These are phyloP conservation scores for Flaveria robusta DNA, from an alignment of 129 eudicot genomes.

Conservation along the genomic window DNA sequence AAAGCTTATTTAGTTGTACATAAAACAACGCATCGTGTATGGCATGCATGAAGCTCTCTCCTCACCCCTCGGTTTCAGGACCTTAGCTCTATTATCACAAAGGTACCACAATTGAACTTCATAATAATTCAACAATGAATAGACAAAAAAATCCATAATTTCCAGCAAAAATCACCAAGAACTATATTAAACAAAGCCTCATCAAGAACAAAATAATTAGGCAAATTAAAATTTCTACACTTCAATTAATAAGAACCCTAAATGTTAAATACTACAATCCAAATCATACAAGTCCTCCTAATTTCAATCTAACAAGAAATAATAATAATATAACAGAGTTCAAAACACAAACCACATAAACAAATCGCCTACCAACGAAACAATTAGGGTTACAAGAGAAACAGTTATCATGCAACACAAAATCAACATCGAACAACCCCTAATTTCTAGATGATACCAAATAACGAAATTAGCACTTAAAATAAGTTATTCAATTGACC, in stretches of 20 bases:
- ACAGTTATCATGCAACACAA: neutral
- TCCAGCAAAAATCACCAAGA: neutral
- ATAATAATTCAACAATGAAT: neutral
- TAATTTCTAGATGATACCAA: too few species aligned
- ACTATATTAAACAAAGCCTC: neutral
- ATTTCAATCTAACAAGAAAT: neutral
- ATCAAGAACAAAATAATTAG: neutral
- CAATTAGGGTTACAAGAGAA: neutral
- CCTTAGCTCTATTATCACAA: neutral
- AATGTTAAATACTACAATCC: neutral
- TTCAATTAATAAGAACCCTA: neutral
- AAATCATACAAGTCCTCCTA: neutral
- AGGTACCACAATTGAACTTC: neutral
- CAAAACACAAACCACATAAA: neutral
- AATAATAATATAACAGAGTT: neutral
- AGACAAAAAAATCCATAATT: neutral
- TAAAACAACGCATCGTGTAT: too few species aligned
- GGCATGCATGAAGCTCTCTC: too few species aligned
- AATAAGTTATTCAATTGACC: constrained; percentile 41
- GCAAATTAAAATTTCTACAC: neutral
- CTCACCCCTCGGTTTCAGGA: too few species aligned
- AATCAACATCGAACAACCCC: constrained; percentile 5
- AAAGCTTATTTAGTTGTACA: too few species aligned
- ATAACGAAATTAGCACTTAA: neutral
- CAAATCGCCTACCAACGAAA: neutral